Evolutionary conservation across 2,329 filamentous ascomycete species (phyloP), one percentile per base, ranked within the genome.

Genomic region (Colletotrichum karsti): DNA sequence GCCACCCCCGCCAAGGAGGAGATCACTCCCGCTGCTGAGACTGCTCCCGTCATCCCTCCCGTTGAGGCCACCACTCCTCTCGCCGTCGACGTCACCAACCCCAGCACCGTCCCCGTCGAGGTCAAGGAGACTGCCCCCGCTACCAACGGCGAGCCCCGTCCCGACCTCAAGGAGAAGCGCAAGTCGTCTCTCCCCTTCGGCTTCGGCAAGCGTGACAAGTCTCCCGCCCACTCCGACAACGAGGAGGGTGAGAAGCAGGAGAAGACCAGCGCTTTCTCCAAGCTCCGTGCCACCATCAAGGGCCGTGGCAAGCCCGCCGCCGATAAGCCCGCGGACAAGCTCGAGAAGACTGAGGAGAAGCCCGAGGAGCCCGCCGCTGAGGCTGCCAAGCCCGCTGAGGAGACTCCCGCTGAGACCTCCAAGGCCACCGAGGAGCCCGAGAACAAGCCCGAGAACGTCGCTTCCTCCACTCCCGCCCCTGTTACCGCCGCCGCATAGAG

Each of bases 131-230:
- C 70, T 30, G 74, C 80, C 58, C 79, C 80, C 71, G 77, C 74
- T 67, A 81, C 81, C 73, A 84, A 84, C 71, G 83, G 83, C 68
- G 89, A 90, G 81, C 72, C 82, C 63, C 88, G 88, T 80, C 89
- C 89, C 81, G 87, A 88, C 70, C 78, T 85, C 73, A 94, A 93
- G 90, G 86, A 89, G 81, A 97, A 97, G 92, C 93, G 94, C 80
- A 90, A 90, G 81, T 96, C 93, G 72, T 91, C 95, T 76, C 80
- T 89, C 8, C 86, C 87, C 54, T 97, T 97, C 82, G 90, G 89
- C 74, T 91, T 90, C 76, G 90, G 93, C 75, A 95, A 95, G 87
- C 61, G 63, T 10, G 66, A 69, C 33, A 69, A 69, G 62, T 65
- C 66, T 10, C 61, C 63, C 15, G 59, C 83, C 50, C 75, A 82